phyloP scores from a whole-genome alignment of 1,284 basidiomycete genomes.

The Cryptococcus depauperatus region DNA sequence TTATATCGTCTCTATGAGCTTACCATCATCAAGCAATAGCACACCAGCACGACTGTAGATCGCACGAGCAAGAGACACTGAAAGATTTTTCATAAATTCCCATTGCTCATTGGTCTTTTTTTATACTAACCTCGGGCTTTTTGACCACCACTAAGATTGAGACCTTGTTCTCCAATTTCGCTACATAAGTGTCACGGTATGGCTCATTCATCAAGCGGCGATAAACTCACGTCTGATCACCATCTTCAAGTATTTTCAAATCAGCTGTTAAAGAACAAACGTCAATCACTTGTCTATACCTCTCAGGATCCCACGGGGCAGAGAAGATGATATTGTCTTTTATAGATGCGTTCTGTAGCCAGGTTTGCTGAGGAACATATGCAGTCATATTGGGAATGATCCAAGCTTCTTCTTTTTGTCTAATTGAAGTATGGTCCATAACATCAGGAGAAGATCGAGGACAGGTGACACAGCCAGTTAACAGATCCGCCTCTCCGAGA shows the following conservation, averaged over 20 bases:
- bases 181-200: slow-evolving; percentile 12
- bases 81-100: neutral
- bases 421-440: slow-evolving; percentile 53
- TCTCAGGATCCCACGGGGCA: slow-evolving; percentile 65
- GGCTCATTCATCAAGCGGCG: too few species aligned
- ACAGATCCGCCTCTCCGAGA: slow-evolving; percentile 81
- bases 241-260: slow-evolving; percentile 84
- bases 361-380: slow-evolving; percentile 76
- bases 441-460: slow-evolving; percentile 75
- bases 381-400: slow-evolving; percentile 62
- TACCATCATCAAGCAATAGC: slow-evolving; percentile 80
- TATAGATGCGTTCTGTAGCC: slow-evolving; percentile 81
- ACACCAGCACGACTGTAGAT: slow-evolving; percentile 84
- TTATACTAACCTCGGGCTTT: slow-evolving; percentile 66
- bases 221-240: slow-evolving; percentile 66
- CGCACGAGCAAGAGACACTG: slow-evolving; percentile 78
- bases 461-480: slow-evolving; percentile 60
- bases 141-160: slow-evolving; percentile 88
- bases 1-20: neutral
- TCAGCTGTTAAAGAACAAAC: slow-evolving; percentile 71
- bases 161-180: slow-evolving; percentile 49
- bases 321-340: slow-evolving; percentile 91
- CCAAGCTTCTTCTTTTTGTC: slow-evolving; percentile 57
- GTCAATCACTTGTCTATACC: slow-evolving; percentile 70
- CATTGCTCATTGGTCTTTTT: neutral